phyloP scores from a whole-genome alignment of 1,139 yeast genomes.

The Hyphopichia fennica region DNA sequence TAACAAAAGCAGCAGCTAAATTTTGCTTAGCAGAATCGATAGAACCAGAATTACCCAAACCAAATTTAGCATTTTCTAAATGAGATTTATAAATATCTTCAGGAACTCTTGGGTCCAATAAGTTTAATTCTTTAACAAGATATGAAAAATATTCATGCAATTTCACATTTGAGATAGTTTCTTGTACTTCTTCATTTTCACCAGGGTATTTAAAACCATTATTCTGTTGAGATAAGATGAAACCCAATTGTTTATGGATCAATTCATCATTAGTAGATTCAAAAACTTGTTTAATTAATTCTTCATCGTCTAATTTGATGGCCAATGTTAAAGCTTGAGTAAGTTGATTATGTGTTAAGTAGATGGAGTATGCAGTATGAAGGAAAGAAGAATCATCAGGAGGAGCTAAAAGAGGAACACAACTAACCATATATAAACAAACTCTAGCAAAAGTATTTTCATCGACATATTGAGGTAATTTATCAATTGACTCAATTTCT shows the following conservation, averaged over 20 bases:
- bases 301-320: constrained; percentile 81
- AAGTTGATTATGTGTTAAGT: constrained; percentile 73
- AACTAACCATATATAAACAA: constrained; percentile 90
- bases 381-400: constrained; percentile 89
- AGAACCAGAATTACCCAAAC: constrained; percentile 60
- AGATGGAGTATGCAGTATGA: constrained; percentile 88
- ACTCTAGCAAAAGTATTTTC: constrained; percentile 83
- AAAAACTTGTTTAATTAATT: constrained; percentile 75
- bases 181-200: constrained; percentile 78
- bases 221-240: constrained; percentile 85
- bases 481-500: constrained; percentile 86
- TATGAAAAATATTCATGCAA: constrained; percentile 79
- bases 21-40: constrained; percentile 94
- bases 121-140: constrained; percentile 81
- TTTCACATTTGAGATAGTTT: constrained; percentile 77
- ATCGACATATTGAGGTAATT: constrained; percentile 81
- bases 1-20: constrained; percentile 92
- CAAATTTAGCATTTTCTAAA: constrained; percentile 66
- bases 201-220: constrained; percentile 67
- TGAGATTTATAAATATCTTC: constrained; percentile 94
- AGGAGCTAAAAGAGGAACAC: constrained; percentile 93
- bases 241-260: constrained; percentile 86
- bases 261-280: constrained; percentile 68
- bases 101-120: constrained; percentile 88
- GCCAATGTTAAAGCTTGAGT: constrained; percentile 92